phyloP scores from a whole-genome alignment of 169 alveolate species.

The Plasmodium sp. region DNA sequence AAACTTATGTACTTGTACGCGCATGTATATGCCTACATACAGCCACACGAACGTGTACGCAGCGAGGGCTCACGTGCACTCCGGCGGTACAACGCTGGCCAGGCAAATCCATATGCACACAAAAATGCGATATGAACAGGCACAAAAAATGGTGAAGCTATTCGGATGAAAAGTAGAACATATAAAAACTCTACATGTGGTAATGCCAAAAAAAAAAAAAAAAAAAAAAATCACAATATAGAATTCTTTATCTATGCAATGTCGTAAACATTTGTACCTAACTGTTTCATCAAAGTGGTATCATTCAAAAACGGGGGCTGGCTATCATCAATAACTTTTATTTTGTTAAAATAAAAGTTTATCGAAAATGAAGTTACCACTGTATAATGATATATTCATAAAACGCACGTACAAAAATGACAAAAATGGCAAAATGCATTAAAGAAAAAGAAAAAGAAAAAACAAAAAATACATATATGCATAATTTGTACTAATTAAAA shows the following conservation, averaged over 20 bases:
- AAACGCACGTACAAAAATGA: not conserved
- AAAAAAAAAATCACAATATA: not conserved
- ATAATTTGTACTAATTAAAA: not conserved
- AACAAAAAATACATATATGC: not conserved
- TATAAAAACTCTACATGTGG: not conserved
- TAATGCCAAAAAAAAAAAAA: not conserved
- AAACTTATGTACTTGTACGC: not conserved
- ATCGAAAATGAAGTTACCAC: not conserved
- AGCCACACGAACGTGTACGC: not conserved
- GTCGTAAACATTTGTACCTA: constrained; percentile 1
- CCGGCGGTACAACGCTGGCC: not conserved
- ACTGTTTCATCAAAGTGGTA: not conserved
- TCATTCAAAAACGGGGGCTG: not conserved
- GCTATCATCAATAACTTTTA: not conserved
- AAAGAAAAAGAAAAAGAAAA: not conserved
- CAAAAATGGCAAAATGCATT: not conserved
- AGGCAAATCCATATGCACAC: not conserved
- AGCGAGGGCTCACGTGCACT: not conserved
- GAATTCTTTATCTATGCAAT: not conserved
- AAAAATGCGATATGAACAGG: not conserved
- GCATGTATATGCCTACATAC: not conserved
- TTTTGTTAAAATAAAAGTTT: not conserved
- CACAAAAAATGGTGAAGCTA: not conserved
- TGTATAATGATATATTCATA: not conserved
- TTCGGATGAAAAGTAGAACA: not conserved